Evolutionary conservation across 805 yeast genomes (phyloP), one percentile per base, ranked within the genome.

Genomic region (Ogataea pini): DNA sequence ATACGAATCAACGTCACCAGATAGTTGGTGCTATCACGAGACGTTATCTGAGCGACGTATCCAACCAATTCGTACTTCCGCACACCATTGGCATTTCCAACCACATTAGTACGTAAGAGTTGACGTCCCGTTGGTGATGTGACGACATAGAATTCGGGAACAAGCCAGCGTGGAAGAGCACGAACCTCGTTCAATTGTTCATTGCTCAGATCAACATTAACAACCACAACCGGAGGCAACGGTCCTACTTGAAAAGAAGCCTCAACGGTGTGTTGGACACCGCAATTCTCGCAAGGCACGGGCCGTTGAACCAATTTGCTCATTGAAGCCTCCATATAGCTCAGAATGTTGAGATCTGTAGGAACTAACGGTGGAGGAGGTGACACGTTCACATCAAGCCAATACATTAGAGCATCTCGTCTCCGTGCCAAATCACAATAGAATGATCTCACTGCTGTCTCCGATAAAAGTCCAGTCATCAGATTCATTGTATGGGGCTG

Each of bases 1-100:
- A 80, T 68, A 51, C 76, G 75, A 2, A 78, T 74, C 55, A 77
- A 78, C 0, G 90, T 77, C 0, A 87, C 85, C 44, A 85, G 63
- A 56, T 82, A 84, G 58, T 80, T 82, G 19, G 70, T 69, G 36
- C 77, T 77, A 45, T 78, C 78, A 36, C 72, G 73, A n/a, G 76
- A 79, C 2, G 73, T 72, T 5, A 87, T 77, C 58, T 83, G 85
- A 36, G 88, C 86, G 17, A 86, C 87, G 57, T 76, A 83, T 0
- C 92, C 92, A 42, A 77, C 70, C 28, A 87, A 64, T 49, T 84
- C 85, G 62, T 84, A 87, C 57, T 76, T 79, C 31, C 51, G 54
- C 17, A 54, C 37, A 25, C 47, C 49, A 13, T 57, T 45, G 3
- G 60, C 48, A 7, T 13, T 20, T 10, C 24, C 37, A 43, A 63